Base-by-base conservation (phyloP, 805 yeast species). In the Kockiozyma suomiensis region DNA sequence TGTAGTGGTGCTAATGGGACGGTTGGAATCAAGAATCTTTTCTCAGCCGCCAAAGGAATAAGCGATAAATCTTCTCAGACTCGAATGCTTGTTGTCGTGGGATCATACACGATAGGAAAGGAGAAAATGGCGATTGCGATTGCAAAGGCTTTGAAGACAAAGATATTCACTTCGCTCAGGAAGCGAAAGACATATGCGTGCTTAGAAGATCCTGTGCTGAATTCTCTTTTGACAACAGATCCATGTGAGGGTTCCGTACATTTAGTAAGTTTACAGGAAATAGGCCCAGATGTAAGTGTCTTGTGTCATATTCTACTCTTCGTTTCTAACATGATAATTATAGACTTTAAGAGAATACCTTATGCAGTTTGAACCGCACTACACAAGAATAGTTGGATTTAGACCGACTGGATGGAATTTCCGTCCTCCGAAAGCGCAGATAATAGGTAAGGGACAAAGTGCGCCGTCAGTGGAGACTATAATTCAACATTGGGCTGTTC, bases 361-460 rank as follows among this genome's bases (percentile, higher is more conserved):
- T 82, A 75, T 77, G 78, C 63, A 73, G 72, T 30, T 80, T 79
- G 61, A 75, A 75, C 41, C 73, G 71, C 28, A 73, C 83, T 49
- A 79, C 90, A 43, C 78, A 88, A n/a, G 96, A 89, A 0, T 77
- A 88, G 37, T 78, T 83, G 52, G 68, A 15, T 59, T 68, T 26
- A 41, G 66, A 4, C 97, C 98, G 0, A 91, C 97, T 0, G 98
- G 98, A 0, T 94, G 98, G 98, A 79, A 90, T 1, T 87, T 82
- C 71, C 69, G 76, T 15, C 72, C 72, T 23, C 58, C 65, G 2
- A 61, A 55, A 15, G 49, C 56, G 7, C 63, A 64, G 42, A 19
- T 58, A 21, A 12, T 32, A 3, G 41, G 51, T 50, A 8, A 62
- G 55, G 25, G 63, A 64, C 25, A 28, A 13, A 35, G 52, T n/a